phyloP scores from a whole-genome alignment of 2,329 filamentous ascomycete species.

The Colletotrichum horii region DNA sequence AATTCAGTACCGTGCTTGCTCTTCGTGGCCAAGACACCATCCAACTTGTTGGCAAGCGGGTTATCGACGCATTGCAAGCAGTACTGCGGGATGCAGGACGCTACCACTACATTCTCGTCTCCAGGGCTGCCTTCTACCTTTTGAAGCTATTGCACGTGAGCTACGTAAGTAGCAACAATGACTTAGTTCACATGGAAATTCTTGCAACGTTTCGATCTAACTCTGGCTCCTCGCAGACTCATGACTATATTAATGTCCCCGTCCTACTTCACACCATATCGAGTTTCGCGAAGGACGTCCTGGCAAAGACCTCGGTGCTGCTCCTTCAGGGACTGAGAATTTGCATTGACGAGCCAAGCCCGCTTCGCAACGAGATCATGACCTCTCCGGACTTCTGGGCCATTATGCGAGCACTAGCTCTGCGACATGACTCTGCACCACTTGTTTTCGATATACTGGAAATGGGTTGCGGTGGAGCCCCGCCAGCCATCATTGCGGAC shows the following conservation, averaged over 20 bases:
- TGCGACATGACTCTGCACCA: slow-evolving; percentile 71
- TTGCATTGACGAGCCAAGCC: slow-evolving; percentile 79
- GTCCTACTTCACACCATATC: slow-evolving; percentile 92
- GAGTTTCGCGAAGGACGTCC: slow-evolving; percentile 77
- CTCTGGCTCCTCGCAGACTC: slow-evolving; percentile 59
- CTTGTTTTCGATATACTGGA: slow-evolving; percentile 89
- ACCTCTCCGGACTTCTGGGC: slow-evolving; percentile 98
- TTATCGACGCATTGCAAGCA: slow-evolving; percentile 81
- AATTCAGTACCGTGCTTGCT: slow-evolving; percentile 84
- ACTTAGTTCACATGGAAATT: neutral
- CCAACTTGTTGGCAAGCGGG: slow-evolving; percentile 74
- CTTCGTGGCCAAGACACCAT: slow-evolving; percentile 78
- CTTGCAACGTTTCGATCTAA: slow-evolving; percentile 28
- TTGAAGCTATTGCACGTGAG: slow-evolving; percentile 81
- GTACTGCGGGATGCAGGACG: slow-evolving; percentile 80
- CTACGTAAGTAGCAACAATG: slow-evolving; percentile 66
- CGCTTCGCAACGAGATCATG: slow-evolving; percentile 89
- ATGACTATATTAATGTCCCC: slow-evolving; percentile 90
- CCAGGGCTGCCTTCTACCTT: slow-evolving; percentile 85
- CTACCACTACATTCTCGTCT: slow-evolving; percentile 83
- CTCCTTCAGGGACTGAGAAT: slow-evolving; percentile 79
- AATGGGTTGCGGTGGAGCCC: slow-evolving; percentile 73
- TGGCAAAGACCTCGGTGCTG: slow-evolving; percentile 77
- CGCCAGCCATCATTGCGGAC: slow-evolving; percentile 86
- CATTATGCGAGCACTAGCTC: slow-evolving; percentile 78